Conservation (phyloP, 768 basidiomycete species). For the Leucosporidium scottii region DNA sequence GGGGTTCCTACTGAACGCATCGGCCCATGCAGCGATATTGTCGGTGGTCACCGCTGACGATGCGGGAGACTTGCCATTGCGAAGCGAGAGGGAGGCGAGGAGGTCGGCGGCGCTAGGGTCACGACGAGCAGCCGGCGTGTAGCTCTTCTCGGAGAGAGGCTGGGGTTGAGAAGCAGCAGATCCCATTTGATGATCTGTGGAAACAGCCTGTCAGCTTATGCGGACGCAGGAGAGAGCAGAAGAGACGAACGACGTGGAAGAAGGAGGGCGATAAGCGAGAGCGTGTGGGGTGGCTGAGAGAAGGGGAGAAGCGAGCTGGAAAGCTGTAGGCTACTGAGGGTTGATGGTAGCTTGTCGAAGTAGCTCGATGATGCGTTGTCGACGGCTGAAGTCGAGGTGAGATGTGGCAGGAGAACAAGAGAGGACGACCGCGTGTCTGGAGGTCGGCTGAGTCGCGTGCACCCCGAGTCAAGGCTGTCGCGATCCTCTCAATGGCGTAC, state of each 20-base stretch:
- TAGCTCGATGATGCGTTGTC: not conserved
- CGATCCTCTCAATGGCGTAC: not conserved
- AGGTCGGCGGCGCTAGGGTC: conserved; percentile 16
- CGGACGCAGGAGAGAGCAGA: too few relatives aligned
- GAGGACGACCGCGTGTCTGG: not conserved
- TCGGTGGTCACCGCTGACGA: conserved; percentile 24
- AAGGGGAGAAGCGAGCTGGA: too few relatives aligned
- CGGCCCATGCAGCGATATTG: conserved; percentile 36
- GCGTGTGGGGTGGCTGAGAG: too few relatives aligned
- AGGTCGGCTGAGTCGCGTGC: not conserved
- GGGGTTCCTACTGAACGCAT: conserved; percentile 31
- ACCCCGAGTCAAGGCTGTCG: not conserved
- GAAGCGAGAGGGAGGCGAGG: conserved; percentile 16
- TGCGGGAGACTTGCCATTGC: conserved; percentile 3
- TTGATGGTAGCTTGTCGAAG: too few relatives aligned
- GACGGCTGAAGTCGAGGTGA: not conserved
- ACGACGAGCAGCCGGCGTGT: not conserved
- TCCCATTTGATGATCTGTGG: too few relatives aligned
- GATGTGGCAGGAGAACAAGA: not conserved
- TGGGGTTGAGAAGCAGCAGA: too few relatives aligned
- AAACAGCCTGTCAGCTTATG: too few relatives aligned
- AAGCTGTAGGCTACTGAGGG: too few relatives aligned
- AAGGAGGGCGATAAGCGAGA: too few relatives aligned
- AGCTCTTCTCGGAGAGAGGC: too few relatives aligned
- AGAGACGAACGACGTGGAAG: too few relatives aligned